Conservation (phyloP, 176 grass and related monocot genomes). For the Typha latifolia region DNA sequence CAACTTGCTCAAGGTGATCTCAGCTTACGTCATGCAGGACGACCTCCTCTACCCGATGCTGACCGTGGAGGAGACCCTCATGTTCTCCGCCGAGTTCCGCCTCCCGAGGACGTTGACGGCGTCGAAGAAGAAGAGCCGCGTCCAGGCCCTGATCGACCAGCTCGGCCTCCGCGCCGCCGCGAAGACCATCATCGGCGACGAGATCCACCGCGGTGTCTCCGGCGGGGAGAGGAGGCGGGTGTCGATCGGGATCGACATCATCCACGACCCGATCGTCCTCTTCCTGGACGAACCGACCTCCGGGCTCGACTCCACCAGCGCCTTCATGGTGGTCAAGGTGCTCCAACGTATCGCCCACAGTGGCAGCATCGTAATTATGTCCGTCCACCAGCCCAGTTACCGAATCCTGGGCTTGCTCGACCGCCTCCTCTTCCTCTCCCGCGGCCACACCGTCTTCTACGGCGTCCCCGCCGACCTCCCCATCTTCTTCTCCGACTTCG, state of each 20-base stretch:
- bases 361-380: slow-evolving; percentile 90
- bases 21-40: slow-evolving; percentile 95
- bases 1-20: slow-evolving; percentile 89
- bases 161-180: slow-evolving; percentile 61
- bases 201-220: slow-evolving; percentile 88
- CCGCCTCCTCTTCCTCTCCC: slow-evolving; percentile 84
- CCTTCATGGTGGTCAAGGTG: slow-evolving; percentile 92
- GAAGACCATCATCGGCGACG: slow-evolving; percentile 95
- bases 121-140: slow-evolving; percentile 74
- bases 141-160: slow-evolving; percentile 85
- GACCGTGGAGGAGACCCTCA: slow-evolving; percentile 93
- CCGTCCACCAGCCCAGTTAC: slow-evolving; percentile 98
- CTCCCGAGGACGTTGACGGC: slow-evolving; percentile 61
- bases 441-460: slow-evolving; percentile 85
- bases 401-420: slow-evolving; percentile 82
- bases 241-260: slow-evolving; percentile 93
- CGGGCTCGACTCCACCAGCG: slow-evolving; percentile 95
- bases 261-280: slow-evolving; percentile 89
- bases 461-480: slow-evolving; percentile 48
- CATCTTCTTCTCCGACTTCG: slow-evolving; percentile 79
- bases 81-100: slow-evolving; percentile 98
- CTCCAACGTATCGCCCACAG: slow-evolving; percentile 89
- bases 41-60: slow-evolving; percentile 97
- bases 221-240: slow-evolving; percentile 88
- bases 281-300: slow-evolving; percentile 98